Evolutionary conservation across 2,329 filamentous ascomycete genomes (phyloP), one percentile per base, ranked within the genome.

Genomic region (Penicillium nordicum): DNA sequence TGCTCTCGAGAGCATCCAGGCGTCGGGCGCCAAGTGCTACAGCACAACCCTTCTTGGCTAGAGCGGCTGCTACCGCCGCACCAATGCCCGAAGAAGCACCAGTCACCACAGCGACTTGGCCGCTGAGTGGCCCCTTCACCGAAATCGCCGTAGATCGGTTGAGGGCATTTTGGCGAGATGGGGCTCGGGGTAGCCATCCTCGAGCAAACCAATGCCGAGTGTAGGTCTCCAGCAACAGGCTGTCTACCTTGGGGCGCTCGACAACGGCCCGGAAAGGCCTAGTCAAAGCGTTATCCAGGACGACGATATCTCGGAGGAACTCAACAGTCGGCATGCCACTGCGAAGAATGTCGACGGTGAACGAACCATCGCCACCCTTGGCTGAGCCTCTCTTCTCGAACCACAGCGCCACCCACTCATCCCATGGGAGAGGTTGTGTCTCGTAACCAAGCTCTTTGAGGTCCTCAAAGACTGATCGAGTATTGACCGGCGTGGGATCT

Each of bases 1-100:
- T 78, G 4, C 76, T 75, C 65, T 92, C 87, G 3, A 93, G 81
- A 5, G 84, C 86, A 1, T 89, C 85, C 0, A 81, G 76, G 1
- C 89, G 86, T 1, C 89, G 86, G 36, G 89, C 89, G 14, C 85
- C 89, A 43, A 92, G 78, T 1, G 85, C 87, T 1, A 92, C 80
- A 59, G 89, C 82, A 21, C 86, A 88, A 16, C 89, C 89, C 74
- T 91, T 86, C 56, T 78, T 79, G 0, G 87, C 87, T 7, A 92
- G 80, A 8, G 86, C 87, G 8, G 79, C 76, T 18, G 88, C 87
- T 5, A 90, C 86, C 1, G 89, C 89, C 6, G 88, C 88, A 16
- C 89, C 89, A 55, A 92, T 92, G 1, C 89, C 89, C 1, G 88
- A 91, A 3, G 88, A 91, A 2, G 89, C 88, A 29, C 89, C 89